Percentiles rank a stretch among this genome's conserved stretches.
Evolutionary conservation across 2,329 filamentous ascomycete species (phyloP).

Genomic region (Arthrobotrys sinensis): DNA sequence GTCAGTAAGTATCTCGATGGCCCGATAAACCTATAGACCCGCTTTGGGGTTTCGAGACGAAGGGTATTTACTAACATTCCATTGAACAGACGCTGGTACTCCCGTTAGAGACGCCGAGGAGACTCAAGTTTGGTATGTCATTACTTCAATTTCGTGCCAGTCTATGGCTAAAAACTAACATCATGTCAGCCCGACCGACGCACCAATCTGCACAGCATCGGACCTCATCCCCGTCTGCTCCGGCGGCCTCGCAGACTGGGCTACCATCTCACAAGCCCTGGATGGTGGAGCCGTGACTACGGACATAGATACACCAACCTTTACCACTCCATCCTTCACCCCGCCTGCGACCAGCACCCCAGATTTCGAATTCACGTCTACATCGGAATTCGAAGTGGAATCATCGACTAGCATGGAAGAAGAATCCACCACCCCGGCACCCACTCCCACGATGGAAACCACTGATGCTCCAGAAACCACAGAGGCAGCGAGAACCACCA

Average conservation of each 20-base stretch:
- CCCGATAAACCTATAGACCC: too few relatives aligned
- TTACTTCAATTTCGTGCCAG: too few relatives aligned
- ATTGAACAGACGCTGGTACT: conserved; percentile 43
- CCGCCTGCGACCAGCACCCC: background rate
- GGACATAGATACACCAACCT: background rate
- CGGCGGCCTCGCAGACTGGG: conserved; percentile 42
- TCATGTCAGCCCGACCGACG: conserved; percentile 45
- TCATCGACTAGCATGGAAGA: background rate
- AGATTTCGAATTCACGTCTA: conserved; percentile 7
- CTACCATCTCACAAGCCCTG: conserved; percentile 42
- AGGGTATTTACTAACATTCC: background rate
- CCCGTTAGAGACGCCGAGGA: conserved; percentile 32
- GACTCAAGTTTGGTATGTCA: conserved; percentile 52
- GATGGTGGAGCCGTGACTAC: conserved; percentile 16
- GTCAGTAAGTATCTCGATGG: conserved; percentile 32
- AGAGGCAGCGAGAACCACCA: background rate
- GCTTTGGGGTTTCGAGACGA: too few relatives aligned
- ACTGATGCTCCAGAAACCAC: conserved; percentile 11
- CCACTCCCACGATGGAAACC: conserved; percentile 1
- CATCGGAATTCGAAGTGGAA: conserved; percentile 14
- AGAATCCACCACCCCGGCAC: conserved; percentile 19
- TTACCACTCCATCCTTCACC: conserved; percentile 4
- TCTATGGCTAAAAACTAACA: background rate
- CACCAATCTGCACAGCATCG: conserved; percentile 47
- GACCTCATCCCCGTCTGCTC: conserved; percentile 52